Conservation (phyloP, 139 green algal genomes). For the Chlamydomonas incerta region DNA sequence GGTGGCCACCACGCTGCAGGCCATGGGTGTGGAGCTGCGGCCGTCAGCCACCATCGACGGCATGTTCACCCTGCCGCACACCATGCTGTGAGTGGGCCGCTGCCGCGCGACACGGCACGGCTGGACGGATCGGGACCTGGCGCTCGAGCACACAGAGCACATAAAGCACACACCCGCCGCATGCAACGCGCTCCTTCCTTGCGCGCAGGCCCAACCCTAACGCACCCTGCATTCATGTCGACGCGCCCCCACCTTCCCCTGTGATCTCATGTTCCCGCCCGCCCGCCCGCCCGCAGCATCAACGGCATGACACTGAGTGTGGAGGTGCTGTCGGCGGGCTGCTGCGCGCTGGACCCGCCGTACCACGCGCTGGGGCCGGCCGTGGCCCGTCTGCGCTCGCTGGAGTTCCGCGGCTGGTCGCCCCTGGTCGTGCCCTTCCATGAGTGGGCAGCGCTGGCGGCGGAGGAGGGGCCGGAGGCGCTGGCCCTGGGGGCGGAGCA, state of each 20-base stretch:
- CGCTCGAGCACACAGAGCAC: no score
- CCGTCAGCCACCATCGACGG: conserved; percentile 10
- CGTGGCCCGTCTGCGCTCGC: neutral
- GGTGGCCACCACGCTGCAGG: conserved; percentile 3
- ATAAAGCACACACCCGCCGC: no score
- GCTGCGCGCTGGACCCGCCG: conserved; percentile 26
- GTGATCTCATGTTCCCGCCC: neutral
- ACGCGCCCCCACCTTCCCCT: no score
- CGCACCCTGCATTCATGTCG: no score
- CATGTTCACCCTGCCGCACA: conserved; percentile 23
- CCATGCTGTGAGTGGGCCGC: conserved; percentile 3
- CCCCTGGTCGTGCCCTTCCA: conserved; percentile 23
- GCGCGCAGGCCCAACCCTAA: no score
- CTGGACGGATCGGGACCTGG: no score
- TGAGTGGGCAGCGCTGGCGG: conserved; percentile 27
- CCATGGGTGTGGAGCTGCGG: conserved; percentile 15
- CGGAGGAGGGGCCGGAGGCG: neutral
- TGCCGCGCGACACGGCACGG: no score
- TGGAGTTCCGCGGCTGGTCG: conserved; percentile 45
- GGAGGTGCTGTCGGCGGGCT: conserved; percentile 24
- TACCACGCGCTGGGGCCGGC: conserved; percentile 15
- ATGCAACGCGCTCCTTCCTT: no score
- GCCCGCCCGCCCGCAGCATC: conserved; percentile 3
- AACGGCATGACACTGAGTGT: conserved; percentile 35
- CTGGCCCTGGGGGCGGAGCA: neutral